These are phyloP conservation scores for Hymenoscyphus albidus DNA, from an alignment of 2,329 filamentous ascomycete species.

Conservation along the genomic window DNA sequence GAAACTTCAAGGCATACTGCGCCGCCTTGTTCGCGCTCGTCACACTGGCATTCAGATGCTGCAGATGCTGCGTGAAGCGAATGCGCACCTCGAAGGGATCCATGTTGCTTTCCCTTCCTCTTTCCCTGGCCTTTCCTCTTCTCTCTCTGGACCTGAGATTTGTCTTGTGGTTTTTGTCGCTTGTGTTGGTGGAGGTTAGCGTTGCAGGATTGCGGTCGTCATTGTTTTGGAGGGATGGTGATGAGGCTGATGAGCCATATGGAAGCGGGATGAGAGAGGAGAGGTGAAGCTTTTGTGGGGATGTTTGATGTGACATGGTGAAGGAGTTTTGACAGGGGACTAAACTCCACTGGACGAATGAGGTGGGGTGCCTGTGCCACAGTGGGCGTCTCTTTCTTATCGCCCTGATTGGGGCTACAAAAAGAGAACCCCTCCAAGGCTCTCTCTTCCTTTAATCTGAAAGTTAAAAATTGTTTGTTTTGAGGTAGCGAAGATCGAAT, in stretches of 20 bases:
- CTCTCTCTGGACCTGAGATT: constrained; percentile 9
- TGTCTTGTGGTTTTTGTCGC: not conserved
- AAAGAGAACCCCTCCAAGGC: not conserved
- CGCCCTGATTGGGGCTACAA: not conserved
- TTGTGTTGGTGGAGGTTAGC: not conserved
- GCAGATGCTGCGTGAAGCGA: constrained; percentile 87
- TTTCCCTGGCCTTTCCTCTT: constrained; percentile 9
- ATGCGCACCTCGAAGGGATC: constrained; percentile 97
- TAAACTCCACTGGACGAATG: not conserved
- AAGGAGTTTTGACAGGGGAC: not conserved
- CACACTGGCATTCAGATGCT: constrained; percentile 86
- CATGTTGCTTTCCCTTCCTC: constrained; percentile 23
- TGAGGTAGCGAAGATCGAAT: no score
- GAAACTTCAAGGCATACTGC: constrained; percentile 89
- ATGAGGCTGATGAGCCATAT: not conserved
- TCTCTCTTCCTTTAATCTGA: not conserved
- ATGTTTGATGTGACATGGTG: not conserved
- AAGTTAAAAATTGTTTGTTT: not conserved
- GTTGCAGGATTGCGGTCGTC: not conserved
- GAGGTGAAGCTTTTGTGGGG: not conserved
- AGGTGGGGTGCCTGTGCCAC: not conserved
- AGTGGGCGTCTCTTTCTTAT: not conserved
- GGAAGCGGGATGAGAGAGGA: not conserved
- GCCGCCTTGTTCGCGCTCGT: constrained; percentile 88
- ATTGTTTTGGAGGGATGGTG: not conserved